Conservation (phyloP, 495 filamentous ascomycete species). For the Hyaloscypha finlandica region DNA sequence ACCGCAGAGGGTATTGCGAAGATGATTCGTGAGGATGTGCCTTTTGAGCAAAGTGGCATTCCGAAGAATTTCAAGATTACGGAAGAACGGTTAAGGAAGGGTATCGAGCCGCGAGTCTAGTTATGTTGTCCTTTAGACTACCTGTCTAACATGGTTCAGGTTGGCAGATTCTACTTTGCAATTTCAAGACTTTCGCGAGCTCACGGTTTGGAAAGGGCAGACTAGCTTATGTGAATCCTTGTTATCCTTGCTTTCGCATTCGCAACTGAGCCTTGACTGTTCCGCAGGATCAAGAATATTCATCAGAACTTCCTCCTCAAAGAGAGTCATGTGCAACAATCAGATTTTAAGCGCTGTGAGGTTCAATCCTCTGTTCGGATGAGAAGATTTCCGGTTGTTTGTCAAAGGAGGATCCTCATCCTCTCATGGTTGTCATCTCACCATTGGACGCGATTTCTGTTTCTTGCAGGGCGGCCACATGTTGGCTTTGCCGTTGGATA, state of each 20-base stretch:
- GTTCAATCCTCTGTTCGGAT: background rate
- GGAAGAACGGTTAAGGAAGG: slow-evolving; percentile 21
- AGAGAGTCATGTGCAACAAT: too few relatives aligned
- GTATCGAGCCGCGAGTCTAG: background rate
- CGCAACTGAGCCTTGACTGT: too few relatives aligned
- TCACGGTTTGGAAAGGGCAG: too few relatives aligned
- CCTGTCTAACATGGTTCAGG: too few relatives aligned
- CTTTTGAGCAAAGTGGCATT: slow-evolving; percentile 42
- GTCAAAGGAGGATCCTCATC: background rate
- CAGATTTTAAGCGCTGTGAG: too few relatives aligned
- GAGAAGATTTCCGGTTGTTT: background rate
- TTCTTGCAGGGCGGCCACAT: background rate
- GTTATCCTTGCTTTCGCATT: too few relatives aligned
- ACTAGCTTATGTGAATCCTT: too few relatives aligned
- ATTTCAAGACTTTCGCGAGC: too few relatives aligned
- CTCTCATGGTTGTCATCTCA: background rate
- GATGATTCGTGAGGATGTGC: slow-evolving; percentile 40
- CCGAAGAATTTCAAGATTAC: slow-evolving; percentile 38
- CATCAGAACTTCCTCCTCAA: too few relatives aligned
- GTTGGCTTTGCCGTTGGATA: background rate
- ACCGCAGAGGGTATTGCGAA: slow-evolving; percentile 46
- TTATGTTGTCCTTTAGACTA: background rate
- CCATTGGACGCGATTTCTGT: background rate
- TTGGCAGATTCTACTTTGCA: too few relatives aligned
- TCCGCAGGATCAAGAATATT: too few relatives aligned